Percentiles rank a stretch among this genome's conserved stretches.
These are phyloP conservation scores for Saprolegnia parasitica DNA, from an alignment of 352 stramenopile genomes.

Conservation along the genomic window DNA sequence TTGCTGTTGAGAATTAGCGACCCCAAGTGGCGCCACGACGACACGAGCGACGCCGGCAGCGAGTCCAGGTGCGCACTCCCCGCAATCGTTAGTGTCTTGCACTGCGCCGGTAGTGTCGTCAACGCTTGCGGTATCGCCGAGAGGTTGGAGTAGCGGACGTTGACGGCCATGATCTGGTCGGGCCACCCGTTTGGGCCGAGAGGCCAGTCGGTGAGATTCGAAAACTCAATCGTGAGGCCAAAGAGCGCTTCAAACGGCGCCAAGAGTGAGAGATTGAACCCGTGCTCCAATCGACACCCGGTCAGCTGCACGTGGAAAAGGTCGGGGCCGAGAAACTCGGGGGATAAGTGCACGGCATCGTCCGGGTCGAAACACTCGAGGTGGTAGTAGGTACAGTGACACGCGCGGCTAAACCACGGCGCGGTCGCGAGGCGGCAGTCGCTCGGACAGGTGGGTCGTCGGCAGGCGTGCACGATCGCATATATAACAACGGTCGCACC, in stretches of 20 bases:
- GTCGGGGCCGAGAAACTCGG: not conserved
- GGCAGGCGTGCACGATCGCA: not conserved
- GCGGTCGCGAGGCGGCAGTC: not conserved
- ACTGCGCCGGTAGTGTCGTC: not conserved
- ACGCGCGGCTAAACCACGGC: not conserved
- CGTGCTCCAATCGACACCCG: not conserved
- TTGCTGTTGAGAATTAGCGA: not conserved
- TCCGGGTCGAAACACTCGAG: not conserved
- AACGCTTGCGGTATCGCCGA: not conserved
- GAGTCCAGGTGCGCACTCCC: not conserved
- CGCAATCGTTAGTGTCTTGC: not conserved
- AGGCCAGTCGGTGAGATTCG: not conserved
- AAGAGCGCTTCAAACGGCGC: not conserved
- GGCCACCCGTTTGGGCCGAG: not conserved
- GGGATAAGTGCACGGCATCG: too few species aligned
- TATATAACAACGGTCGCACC: not conserved
- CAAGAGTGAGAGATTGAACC: not conserved
- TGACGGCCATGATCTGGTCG: not conserved
- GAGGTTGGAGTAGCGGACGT: not conserved
- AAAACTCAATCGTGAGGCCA: not conserved
- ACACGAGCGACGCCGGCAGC: not conserved
- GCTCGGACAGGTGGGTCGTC: not conserved
- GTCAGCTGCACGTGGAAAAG: not conserved
- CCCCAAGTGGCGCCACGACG: not conserved
- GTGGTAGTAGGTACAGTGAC: not conserved